Conservation (phyloP, 257 asterid species). For the Nicotiana tabacum region DNA sequence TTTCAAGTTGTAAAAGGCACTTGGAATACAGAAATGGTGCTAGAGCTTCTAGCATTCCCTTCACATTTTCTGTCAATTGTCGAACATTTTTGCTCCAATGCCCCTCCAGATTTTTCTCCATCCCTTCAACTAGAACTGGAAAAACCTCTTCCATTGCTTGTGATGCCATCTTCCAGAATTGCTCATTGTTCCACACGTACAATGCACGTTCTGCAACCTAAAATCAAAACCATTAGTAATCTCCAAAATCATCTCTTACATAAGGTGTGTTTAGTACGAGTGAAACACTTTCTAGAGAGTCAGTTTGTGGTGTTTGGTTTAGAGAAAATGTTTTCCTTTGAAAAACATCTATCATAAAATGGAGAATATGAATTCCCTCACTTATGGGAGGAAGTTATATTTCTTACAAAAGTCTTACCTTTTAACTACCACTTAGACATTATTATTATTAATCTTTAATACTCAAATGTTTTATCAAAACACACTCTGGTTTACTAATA, state of each 20-base stretch:
- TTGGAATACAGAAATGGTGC: constrained; percentile 55
- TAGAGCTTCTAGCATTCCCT: constrained; percentile 60
- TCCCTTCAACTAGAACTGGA: constrained; percentile 53
- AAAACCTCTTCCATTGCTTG: constrained; percentile 48
- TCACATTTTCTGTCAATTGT: constrained; percentile 62
- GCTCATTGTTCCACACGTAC: constrained; percentile 83
- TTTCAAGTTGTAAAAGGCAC: constrained; percentile 46
- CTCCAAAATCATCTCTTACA: background rate
- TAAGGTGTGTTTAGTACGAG: background rate
- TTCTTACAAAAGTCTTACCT: too few relatives aligned
- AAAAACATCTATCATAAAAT: too few relatives aligned
- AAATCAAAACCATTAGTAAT: background rate
- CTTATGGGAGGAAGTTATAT: too few relatives aligned
- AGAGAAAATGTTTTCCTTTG: too few relatives aligned
- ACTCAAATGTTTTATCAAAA: too few relatives aligned
- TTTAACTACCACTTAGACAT: background rate
- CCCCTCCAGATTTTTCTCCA: constrained; percentile 59
- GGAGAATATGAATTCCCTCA: too few relatives aligned
- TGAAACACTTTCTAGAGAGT: background rate
- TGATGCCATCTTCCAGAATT: constrained; percentile 68
- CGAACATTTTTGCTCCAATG: constrained; percentile 74
- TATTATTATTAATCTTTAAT: background rate
- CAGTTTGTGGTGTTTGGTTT: background rate
- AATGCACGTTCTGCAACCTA: constrained; percentile 89
- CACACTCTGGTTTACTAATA: background rate